Conservation (phyloP, 176 grass and related monocot species). For the Sorghum bicolor region Sorghum_bicolor_NCBIv3 NC_012870.2:64059001-64059500, state of each 20-base stretch:
- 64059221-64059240: conserved; percentile 85
- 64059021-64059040: conserved; percentile 72
- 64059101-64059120: conserved; percentile 62
- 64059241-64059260: conserved; percentile 88
- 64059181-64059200: conserved; percentile 74
- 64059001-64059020: background rate
- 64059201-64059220: conserved; percentile 68
- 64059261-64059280: conserved; percentile 74
- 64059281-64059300: background rate
- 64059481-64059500: conserved; percentile 75
- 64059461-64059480: conserved; percentile 77
- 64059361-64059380: conserved; percentile 80
- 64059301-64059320: background rate
- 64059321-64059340: background rate
- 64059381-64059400: conserved; percentile 79
- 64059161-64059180: conserved; percentile 97
- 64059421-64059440: conserved; percentile 85
- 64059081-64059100: no score
- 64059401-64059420: conserved; percentile 91
- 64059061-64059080: no score
- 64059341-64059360: conserved; percentile 53
- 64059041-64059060: conserved; percentile 93
- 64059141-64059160: conserved; percentile 81
- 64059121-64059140: conserved; percentile 77
- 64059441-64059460: conserved; percentile 85